phyloP scores from a whole-genome alignment of 2,329 filamentous ascomycete genomes.

The Exophiala oligosperma region DNA sequence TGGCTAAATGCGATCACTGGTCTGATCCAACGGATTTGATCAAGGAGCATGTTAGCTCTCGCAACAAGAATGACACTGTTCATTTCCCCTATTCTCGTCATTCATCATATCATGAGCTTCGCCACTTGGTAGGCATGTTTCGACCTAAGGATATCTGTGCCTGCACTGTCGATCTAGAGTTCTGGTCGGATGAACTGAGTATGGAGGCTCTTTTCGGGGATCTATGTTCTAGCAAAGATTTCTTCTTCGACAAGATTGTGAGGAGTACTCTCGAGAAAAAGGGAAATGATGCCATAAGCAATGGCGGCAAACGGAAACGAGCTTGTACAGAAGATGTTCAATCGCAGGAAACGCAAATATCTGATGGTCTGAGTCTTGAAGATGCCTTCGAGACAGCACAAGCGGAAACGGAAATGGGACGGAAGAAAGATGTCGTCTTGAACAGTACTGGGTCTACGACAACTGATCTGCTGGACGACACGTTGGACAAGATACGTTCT shows the following conservation, averaged over 20 bases:
- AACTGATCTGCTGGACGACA: not conserved
- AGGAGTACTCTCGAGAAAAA: constrained; percentile 16
- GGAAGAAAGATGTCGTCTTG: not conserved
- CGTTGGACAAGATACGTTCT: not conserved
- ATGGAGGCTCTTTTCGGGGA: constrained; percentile 71
- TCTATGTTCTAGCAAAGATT: constrained; percentile 61
- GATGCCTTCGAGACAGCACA: constrained; percentile 5
- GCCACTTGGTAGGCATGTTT: constrained; percentile 67
- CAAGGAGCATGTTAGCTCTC: not conserved
- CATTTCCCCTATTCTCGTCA: constrained; percentile 86
- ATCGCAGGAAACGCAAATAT: constrained; percentile 13
- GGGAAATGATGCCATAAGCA: constrained; percentile 23
- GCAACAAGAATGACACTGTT: constrained; percentile 14
- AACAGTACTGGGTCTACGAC: not conserved
- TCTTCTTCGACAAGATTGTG: constrained; percentile 62
- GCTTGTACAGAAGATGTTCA: constrained; percentile 10
- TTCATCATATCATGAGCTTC: constrained; percentile 80
- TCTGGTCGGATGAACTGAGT: constrained; percentile 65
- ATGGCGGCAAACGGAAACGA: constrained; percentile 29
- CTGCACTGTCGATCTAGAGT: constrained; percentile 67
- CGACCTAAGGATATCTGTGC: constrained; percentile 76
- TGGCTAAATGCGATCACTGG: constrained; percentile 8
- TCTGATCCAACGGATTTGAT: not conserved
- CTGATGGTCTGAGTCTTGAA: constrained; percentile 8
- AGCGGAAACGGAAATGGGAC: not conserved